Base-by-base conservation (phyloP, 2,329 filamentous ascomycete species). In the Talaromyces sp. region DNA sequence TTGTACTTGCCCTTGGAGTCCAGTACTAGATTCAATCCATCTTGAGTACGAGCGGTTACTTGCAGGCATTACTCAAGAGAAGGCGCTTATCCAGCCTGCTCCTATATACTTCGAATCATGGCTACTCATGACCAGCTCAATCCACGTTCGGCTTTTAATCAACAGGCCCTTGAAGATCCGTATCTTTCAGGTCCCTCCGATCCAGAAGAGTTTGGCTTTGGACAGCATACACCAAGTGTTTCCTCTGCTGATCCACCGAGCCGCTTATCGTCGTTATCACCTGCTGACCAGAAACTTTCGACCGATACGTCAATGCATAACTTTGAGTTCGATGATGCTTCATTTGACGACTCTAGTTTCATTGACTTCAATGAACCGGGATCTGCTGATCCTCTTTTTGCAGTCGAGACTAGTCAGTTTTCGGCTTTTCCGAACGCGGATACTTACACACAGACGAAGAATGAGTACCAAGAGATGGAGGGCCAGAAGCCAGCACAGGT, bases 141-240 rank as follows among this genome's bases (percentile, higher is more conserved):
- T 47, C 65, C 54, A 37, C 62, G 37, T 31, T 67, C 72, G 52
- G 70, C 69, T 17, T 74, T 77, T 66, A 74, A 73, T 52, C 71
- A 76, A 39, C 68, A 74, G 49, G 73, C 70, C 52, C 70, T 72
- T 62, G 72, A 72, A 59, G 78, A 80, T 61, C 74, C 77, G 25
- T 80, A 79, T 68, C 74, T 81, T 8, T 75, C 77, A 15, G 72
- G 75, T 10, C 72, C 76, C 8, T 74, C 74, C 10, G 75, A 77
- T 64, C 75, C 71, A 3, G 78, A 81, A 41, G 77, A 80, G 68
- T 75, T 79, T 54, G 56, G 50, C 25, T 35, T 66, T 11, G 64
- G 59, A 15, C 59, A 59, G 6, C 64, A 57, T 25, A 66, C 64
- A 19, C 54, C 64, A 45, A 58, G 59, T 47, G 60, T 11, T 19